Base-by-base conservation (phyloP, 371 early-diverging fungal species). In the Sporodiniella umbellata region DNA sequence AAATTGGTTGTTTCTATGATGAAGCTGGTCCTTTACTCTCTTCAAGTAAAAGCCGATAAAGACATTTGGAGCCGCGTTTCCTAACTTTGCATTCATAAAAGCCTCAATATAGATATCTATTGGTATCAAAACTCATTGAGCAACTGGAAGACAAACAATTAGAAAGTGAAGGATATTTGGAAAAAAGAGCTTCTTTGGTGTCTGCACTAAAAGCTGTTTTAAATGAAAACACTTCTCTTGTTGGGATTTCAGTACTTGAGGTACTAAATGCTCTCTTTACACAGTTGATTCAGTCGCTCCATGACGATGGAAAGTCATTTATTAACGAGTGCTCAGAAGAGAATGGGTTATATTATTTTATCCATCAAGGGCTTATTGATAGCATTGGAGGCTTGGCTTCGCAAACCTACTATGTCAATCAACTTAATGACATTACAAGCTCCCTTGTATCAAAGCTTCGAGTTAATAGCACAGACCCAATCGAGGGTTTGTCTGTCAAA, bases 241-340 rank as follows among this genome's bases (percentile, higher is more conserved):
- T 84, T 3, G 91, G 93, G 33, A 70, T 94, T 19, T 88, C 93
- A 2, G 86, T 88, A 0, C 68, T 92, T 51, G 95, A 94, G 62
- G 84, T 92, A 1, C 62, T 93, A 40, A 87, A 88, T 44, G 72
- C 87, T 4, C 75, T 94, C 4, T 77, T 87, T 21, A 63, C 63
- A 7, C 73, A 79, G 19, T 54, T 93, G 37, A 66, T 83, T 14
- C 67, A 67, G 52, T 72, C 77, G 0, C 45, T 78, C 0, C 69
- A 67, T 23, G 65, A 62, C 15, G 33, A 40, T 12, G 43, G 40
- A 19, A 51, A 55, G 6, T 24, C 23, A 33, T 53, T 53, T 38
- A 54, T 12, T 15, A 47, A 56, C 52, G 1, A 48, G 38, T 11
- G 45, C 54, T 28, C 30, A 12, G 26, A 51, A 35, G 40, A 43